phyloP scores from a whole-genome alignment of 495 filamentous ascomycete species.

The Barbatosphaeria neglecta region DNA sequence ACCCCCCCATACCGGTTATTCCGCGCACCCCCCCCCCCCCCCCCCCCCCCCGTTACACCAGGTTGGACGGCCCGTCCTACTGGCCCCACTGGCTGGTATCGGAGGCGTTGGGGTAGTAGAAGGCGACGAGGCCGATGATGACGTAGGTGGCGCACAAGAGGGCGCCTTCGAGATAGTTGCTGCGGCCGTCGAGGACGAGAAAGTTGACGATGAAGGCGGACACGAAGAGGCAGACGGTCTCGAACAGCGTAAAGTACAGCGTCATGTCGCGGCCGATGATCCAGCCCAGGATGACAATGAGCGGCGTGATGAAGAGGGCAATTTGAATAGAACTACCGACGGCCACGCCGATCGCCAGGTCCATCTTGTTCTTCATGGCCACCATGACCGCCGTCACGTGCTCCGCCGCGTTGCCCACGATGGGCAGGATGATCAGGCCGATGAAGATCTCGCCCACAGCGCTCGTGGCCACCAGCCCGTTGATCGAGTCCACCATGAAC shows the following conservation, averaged over 20 bases:
- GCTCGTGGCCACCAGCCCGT: conserved; percentile 45
- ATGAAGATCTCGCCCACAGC: conserved; percentile 66
- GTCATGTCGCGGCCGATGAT: conserved; percentile 64
- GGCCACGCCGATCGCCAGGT: conserved; percentile 72
- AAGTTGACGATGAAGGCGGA: conserved; percentile 76
- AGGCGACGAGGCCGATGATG: conserved; percentile 49
- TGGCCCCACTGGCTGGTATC: conserved; percentile 29
- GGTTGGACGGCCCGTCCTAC: conserved; percentile 7
- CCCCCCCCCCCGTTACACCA: too few species aligned
- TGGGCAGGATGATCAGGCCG: conserved; percentile 74
- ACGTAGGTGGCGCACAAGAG: conserved; percentile 67
- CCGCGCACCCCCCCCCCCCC: too few species aligned
- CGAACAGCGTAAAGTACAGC: conserved; percentile 76
- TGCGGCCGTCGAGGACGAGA: conserved; percentile 65
- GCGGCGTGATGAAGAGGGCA: conserved; percentile 72
- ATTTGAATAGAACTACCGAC: conserved; percentile 73
- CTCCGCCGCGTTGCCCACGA: conserved; percentile 81
- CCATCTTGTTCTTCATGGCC: conserved; percentile 82
- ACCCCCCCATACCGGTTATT: too few species aligned
- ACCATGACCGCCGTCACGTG: conserved; percentile 79
- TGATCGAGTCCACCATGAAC: conserved; percentile 68
- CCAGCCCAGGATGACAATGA: conserved; percentile 74
- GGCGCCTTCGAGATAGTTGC: conserved; percentile 72
- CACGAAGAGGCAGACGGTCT: conserved; percentile 69
- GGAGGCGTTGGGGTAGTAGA: conserved; percentile 45